Evolutionary conservation across 2,329 filamentous ascomycete genomes (phyloP), one percentile per base, ranked within the genome.

Genomic region (Ophiostoma tasmaniense): DNA sequence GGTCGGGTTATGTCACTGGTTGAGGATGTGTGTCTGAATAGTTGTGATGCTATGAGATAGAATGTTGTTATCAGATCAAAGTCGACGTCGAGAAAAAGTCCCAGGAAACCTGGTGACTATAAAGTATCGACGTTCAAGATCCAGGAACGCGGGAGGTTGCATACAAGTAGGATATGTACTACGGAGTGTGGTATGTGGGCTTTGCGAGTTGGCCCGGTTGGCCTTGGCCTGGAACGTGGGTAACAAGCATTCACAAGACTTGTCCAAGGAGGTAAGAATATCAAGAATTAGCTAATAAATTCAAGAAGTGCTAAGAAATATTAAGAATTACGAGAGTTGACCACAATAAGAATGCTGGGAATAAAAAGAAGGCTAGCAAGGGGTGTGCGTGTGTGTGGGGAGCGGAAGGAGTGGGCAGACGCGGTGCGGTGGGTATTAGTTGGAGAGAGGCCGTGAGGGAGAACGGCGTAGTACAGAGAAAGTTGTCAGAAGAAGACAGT

Each of bases 161-260:
- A 30, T 59, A 59, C 55, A 59, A 30, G 25, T 59, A 59, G 22
- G 22, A 25, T 55, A 55, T 55, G 42, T 45, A 45, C 0, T 45
- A 22, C n/a, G 7, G 37, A 39, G 37, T 39, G 14, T 14, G 37
- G 37, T 39, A 39, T 14, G 37, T 55, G 50, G n/a, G 11, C 50
- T 2, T 55, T 22, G n/a, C 22, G 50, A 22, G 50, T 55, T 55
- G 17, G 7, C 42, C 42, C 5, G 42, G n/a, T n/a, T n/a, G n/a
- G n/a, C n/a, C n/a, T 20, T 55, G 50, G 50, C n/a, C 22, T 20
- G 55, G 55, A 59, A 59, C 55, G 55, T 59, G 55, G 25, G 25
- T 59, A 25, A 59, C 55, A 59, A 59, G 55, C 55, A 59, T 55
- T 55, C n/a, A 59, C 55, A 59, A 59, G 25, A 55, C 55, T 59